phyloP scores from a whole-genome alignment of 148 eudicot species.

The Fagopyrum tataricum region DNA sequence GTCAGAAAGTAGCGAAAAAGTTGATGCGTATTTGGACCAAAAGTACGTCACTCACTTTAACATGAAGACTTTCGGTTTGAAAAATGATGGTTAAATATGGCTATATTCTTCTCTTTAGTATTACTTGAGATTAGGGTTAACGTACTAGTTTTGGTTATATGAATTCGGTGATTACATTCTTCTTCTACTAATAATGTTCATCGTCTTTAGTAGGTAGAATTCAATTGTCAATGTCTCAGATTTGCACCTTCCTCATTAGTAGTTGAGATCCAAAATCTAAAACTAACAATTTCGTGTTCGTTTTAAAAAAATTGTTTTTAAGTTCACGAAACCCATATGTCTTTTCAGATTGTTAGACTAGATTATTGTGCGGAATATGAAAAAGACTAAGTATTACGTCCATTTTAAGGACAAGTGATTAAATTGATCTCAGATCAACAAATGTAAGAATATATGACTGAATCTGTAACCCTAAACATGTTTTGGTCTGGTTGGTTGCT shows the following conservation, averaged over 20 bases:
- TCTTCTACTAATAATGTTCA: background rate
- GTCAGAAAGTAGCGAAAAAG: background rate
- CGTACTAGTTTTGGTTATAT: background rate
- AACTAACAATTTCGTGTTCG: background rate
- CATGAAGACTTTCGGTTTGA: background rate
- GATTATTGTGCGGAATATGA: too few species aligned
- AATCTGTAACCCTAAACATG: background rate
- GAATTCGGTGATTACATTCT: background rate
- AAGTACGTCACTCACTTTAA: background rate
- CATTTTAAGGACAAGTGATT: too few species aligned
- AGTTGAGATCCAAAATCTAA: background rate
- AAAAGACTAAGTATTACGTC: too few species aligned
- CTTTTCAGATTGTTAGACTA: too few species aligned
- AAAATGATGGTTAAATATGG: background rate
- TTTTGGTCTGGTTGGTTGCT: background rate
- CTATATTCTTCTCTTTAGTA: background rate
- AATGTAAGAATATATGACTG: background rate
- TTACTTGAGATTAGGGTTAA: background rate
- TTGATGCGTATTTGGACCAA: background rate
- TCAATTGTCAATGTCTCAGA: conserved; percentile 2
- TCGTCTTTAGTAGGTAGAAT: conserved; percentile 1
- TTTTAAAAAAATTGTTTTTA: too few species aligned
- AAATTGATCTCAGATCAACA: too few species aligned
- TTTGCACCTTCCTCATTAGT: background rate
- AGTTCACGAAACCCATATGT: background rate